These are phyloP conservation scores for Coriaria nepalensis DNA, from an alignment of 306 rosid species.

Conservation along the genomic window DNA sequence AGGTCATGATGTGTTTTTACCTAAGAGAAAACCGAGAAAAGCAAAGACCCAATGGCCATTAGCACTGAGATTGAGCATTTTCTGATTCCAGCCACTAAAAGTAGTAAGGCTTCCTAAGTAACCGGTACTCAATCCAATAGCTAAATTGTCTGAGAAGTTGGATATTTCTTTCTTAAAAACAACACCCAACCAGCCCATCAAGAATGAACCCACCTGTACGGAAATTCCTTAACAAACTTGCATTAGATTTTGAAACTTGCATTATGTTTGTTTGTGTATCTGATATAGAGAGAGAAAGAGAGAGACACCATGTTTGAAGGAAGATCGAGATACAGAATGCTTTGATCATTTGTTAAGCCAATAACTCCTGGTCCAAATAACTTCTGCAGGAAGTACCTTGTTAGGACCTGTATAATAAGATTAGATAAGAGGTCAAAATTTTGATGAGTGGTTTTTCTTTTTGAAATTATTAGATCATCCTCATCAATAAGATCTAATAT, in stretches of 20 bases:
- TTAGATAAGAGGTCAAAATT: too few species aligned
- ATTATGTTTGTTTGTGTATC: background rate
- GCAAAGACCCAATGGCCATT: slow-evolving; percentile 53
- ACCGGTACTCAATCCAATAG: slow-evolving; percentile 70
- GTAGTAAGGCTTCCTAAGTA: slow-evolving; percentile 92
- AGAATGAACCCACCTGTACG: slow-evolving; percentile 72
- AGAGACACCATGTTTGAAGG: slow-evolving; percentile 79
- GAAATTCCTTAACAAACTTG: slow-evolving; percentile 2
- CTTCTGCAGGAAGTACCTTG: slow-evolving; percentile 64
- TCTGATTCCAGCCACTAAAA: slow-evolving; percentile 89
- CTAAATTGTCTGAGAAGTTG: slow-evolving; percentile 48
- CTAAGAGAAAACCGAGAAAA: slow-evolving; percentile 56
- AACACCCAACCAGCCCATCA: slow-evolving; percentile 94
- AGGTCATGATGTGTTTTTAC: slow-evolving; percentile 17
- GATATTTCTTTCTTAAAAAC: slow-evolving; percentile 66
- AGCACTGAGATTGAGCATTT: slow-evolving; percentile 70
- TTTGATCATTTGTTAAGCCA: slow-evolving; percentile 38
- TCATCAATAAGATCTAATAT: too few species aligned
- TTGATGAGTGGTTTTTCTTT: too few species aligned
- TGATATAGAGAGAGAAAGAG: background rate
- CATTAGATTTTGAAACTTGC: too few species aligned
- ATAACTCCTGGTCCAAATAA: slow-evolving; percentile 60
- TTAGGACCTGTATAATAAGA: slow-evolving; percentile 32
- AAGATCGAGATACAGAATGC: slow-evolving; percentile 61
- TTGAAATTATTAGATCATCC: too few species aligned